A percentile compares a stretch with the other conserved stretches of the same genome.
phyloP scores from a whole-genome alignment of 192 early-diverging fungal species.

The Linnemannia elongata region DNA sequence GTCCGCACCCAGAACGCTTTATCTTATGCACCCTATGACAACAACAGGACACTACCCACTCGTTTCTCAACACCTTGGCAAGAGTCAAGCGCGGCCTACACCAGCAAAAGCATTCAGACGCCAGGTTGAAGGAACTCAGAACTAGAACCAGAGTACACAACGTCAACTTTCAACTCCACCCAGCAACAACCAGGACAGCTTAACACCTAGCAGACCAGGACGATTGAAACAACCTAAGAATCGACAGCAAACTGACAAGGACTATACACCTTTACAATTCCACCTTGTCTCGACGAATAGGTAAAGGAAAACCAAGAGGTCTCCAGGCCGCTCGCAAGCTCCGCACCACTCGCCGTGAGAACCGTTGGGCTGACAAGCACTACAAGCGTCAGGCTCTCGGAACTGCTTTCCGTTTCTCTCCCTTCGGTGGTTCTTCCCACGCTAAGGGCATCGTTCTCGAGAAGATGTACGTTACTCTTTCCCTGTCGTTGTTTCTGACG shows the following conservation, averaged over 20 bases:
- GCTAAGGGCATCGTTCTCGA: conserved; percentile 99
- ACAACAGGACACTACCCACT: neutral
- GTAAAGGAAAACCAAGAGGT: conserved; percentile 96
- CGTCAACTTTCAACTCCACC: neutral
- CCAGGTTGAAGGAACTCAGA: neutral
- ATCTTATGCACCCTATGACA: neutral
- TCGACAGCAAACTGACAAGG: conserved; percentile 2
- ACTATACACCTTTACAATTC: neutral
- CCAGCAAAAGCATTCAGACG: neutral
- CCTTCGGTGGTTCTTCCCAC: conserved; percentile 99
- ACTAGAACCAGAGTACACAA: neutral
- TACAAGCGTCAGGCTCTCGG: conserved; percentile 99
- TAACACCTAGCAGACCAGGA: too few species aligned
- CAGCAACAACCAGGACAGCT: neutral
- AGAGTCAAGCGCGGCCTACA: neutral
- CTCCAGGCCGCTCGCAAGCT: conserved; percentile 99
- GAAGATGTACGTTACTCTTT: conserved; percentile 87
- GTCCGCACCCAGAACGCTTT: neutral
- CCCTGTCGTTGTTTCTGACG: neutral
- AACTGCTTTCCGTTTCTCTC: conserved; percentile 98
- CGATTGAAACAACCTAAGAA: neutral
- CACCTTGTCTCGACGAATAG: conserved; percentile 31
- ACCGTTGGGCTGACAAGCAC: conserved; percentile 99
- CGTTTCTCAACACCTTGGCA: neutral
- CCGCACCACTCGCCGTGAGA: conserved; percentile 96